Evolutionary conservation across 352 stramenopile genomes (phyloP), one percentile per base, ranked within the genome.

Genomic region (Pythium chondricola): DNA sequence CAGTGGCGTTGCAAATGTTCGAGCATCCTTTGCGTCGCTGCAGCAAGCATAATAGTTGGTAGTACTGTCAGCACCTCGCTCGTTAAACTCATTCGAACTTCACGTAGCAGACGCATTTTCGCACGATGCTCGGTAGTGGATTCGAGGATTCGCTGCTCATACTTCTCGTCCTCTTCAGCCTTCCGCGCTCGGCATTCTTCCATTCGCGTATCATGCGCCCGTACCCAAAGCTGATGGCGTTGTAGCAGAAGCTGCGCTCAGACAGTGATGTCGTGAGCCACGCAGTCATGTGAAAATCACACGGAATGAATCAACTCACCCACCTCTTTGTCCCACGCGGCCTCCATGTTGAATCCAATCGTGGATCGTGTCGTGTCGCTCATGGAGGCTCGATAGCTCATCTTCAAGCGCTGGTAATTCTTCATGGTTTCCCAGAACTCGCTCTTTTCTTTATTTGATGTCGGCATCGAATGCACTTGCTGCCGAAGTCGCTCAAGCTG

Each of bases 311-410:
- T 35, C 3, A 31, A n/a, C 2, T 17, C 14, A 58, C 38, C 1
- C 45, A 85, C 73, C 61, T 63, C 52, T 60, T 49, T 65, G 31
- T 72, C 72, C 48, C 75, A 83, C 25, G 73, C 70, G 25, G 73
- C 63, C 52, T 81, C 61, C 55, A 73, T 70, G 44, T 85, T 85
- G 42, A 81, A 85, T 0, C 65, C 63, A 47, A 85, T 71, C 2
- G 65, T 63, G 17, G 68, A 77, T 4, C 63, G 53, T 24, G 71
- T 60, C 18, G 67, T 63, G 29, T 48, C 48, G 21, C 67, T 38
- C 7, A 76, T 11, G 2, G 60, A 61, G 22, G 40, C 56, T 14
- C 50, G 50, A 35, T 74, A 61, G 13, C 71, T 48, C 50, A 69
- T 51, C 16, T 76, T 52, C 35, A 83, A 49, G 17, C 49, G 62